phyloP scores from a whole-genome alignment of 2,329 filamentous ascomycete genomes.

The Paracorniculantispora psalliotae region DNA sequence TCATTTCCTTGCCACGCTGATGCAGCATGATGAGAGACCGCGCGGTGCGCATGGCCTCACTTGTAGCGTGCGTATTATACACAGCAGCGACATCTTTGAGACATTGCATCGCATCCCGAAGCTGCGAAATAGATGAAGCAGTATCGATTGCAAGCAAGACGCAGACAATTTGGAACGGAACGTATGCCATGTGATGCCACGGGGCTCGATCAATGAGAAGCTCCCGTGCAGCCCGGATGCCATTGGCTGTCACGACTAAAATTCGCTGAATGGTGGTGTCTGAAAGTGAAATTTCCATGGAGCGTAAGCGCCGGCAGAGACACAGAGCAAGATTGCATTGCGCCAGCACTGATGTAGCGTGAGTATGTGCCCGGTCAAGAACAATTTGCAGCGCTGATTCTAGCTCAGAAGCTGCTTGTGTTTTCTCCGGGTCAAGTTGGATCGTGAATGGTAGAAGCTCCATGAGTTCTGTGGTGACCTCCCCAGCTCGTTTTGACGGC shows the following conservation, averaged over 20 bases:
- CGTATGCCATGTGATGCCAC: slow-evolving; percentile 57
- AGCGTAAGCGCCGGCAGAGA: slow-evolving; percentile 49
- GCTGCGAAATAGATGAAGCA: slow-evolving; percentile 39
- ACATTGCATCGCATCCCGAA: slow-evolving; percentile 47
- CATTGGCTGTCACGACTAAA: slow-evolving; percentile 39
- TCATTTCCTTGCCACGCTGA: slow-evolving; percentile 44
- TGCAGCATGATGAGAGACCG: slow-evolving; percentile 49
- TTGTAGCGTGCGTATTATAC: slow-evolving; percentile 43
- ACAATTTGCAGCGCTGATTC: slow-evolving; percentile 37
- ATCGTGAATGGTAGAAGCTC: slow-evolving; percentile 49
- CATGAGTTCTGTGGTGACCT: slow-evolving; percentile 44
- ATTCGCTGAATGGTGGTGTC: slow-evolving; percentile 40
- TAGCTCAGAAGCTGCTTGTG: slow-evolving; percentile 36
- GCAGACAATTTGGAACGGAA: slow-evolving; percentile 55
- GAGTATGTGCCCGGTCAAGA: slow-evolving; percentile 34
- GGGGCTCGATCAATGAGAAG: slow-evolving; percentile 42
- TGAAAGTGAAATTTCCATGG: slow-evolving; percentile 42
- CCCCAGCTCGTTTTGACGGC: slow-evolving; percentile 32
- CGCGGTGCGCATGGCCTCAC: slow-evolving; percentile 50
- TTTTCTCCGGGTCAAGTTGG: slow-evolving; percentile 47
- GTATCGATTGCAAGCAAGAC: slow-evolving; percentile 52
- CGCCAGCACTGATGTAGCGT: slow-evolving; percentile 39
- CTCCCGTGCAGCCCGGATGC: slow-evolving; percentile 41
- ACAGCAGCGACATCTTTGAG: slow-evolving; percentile 36
- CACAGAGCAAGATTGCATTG: slow-evolving; percentile 53